Conservation (phyloP, 1,284 basidiomycete species). For the Porodaedalea pini region DNA sequence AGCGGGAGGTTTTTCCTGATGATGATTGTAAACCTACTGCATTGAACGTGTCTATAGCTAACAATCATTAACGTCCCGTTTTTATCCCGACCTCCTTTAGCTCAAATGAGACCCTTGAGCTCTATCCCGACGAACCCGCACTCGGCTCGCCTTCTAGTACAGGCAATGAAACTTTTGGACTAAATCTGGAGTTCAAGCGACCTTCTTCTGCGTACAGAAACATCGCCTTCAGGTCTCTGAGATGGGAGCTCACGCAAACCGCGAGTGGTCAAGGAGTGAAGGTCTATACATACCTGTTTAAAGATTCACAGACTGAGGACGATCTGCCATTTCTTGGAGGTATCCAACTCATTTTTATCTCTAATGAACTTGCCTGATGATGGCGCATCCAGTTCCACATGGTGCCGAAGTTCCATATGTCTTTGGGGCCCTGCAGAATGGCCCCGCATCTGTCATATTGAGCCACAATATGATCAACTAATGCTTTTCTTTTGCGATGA, state of each 20-base stretch:
- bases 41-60: too few species aligned
- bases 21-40: too few species aligned
- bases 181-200: constrained; percentile 42
- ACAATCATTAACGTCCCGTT: too few species aligned
- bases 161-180: constrained; percentile 48
- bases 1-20: too few species aligned
- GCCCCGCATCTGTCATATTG: constrained; percentile 30
- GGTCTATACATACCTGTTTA: constrained; percentile 47
- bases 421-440: constrained; percentile 31
- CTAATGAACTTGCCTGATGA: background rate
- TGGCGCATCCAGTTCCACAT: constrained; percentile 34
- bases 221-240: constrained; percentile 38
- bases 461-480: constrained; percentile 45
- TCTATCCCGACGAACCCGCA: constrained; percentile 48
- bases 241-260: constrained; percentile 40
- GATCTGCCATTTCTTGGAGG: constrained; percentile 25
- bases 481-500: constrained; percentile 50
- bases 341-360: background rate
- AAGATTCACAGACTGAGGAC: constrained; percentile 38
- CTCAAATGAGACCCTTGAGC: constrained; percentile 36
- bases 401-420: constrained; percentile 40
- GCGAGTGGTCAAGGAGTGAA: constrained; percentile 38
- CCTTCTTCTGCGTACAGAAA: constrained; percentile 42
- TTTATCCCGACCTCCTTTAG: too few species aligned
- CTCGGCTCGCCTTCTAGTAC: constrained; percentile 49